phyloP scores from a whole-genome alignment of 768 basidiomycete species.

The Mycena olivaceomarginata region DNA sequence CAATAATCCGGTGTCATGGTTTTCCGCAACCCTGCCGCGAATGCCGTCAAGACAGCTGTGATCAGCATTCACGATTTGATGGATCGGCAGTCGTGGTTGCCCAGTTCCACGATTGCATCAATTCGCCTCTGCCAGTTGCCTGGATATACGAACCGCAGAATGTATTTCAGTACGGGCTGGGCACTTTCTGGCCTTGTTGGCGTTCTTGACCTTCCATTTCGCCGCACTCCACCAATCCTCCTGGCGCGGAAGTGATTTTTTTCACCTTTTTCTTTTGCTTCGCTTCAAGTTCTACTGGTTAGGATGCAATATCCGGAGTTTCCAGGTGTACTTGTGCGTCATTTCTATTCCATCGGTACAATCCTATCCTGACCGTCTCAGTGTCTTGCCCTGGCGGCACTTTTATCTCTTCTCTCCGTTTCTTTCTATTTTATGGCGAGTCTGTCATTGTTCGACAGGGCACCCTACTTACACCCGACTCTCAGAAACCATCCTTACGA shows the following conservation, averaged over 20 bases:
- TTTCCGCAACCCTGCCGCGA: too few species aligned
- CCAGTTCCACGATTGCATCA: too few species aligned
- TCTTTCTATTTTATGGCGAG: conserved; percentile 35
- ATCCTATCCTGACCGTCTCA: neutral
- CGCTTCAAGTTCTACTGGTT: too few species aligned
- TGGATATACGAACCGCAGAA: too few species aligned
- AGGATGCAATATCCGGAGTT: conserved; percentile 23
- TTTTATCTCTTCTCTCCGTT: conserved; percentile 28
- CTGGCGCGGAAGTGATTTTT: conserved; percentile 7
- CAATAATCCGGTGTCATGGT: too few species aligned
- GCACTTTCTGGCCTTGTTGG: neutral
- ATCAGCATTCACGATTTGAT: too few species aligned
- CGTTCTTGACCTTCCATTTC: neutral
- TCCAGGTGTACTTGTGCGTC: conserved; percentile 34
- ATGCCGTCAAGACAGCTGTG: too few species aligned
- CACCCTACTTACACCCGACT: neutral
- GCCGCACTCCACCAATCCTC: conserved; percentile 1
- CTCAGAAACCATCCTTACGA: conserved; percentile 39
- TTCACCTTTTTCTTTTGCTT: neutral
- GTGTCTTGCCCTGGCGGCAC: conserved; percentile 18
- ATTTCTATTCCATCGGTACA: too few species aligned
- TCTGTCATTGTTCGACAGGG: neutral
- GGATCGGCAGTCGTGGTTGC: too few species aligned
- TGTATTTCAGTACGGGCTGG: too few species aligned
- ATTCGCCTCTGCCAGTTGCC: too few species aligned